Evolutionary conservation across 345 rosid species (phyloP), one percentile per base, ranked within the genome.

Genomic region (Barbarea vulgaris): DNA sequence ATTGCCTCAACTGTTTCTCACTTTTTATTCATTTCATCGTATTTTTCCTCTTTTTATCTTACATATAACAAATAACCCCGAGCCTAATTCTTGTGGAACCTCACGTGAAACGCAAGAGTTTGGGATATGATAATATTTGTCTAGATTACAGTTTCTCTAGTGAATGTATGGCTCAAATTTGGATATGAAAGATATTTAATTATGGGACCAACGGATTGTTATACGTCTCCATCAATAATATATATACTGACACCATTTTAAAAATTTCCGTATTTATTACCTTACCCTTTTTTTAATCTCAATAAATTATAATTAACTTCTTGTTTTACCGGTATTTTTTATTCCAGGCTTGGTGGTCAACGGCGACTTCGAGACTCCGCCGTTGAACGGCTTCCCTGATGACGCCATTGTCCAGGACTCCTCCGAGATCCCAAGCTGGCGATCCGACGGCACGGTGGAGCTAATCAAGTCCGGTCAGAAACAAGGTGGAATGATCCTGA

Each of bases 401-500:
- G 89, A 84, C 30, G 81, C 78, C 0, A 7, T 81, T 0, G 25
- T 82, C 1, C 87, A 85, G 0, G 94, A 87, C 7, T 73, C 84
- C 14, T 42, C 47, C 0, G 81, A 83, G 34, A 85, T 91, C 13
- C 98, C 98, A 0, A 84, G 87, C 65, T 93, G 98, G 98, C 77
- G 67, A 70, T 36, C 80, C 3, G 73, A 77, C 15, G 98, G 96
- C 76, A 89, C 72, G 27, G 95, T 93, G 28, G 96, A 91, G 90
- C 81, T 93, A 2, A 93, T 91, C 0, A 79, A 84, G 7, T 87
- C 98, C 0, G 97, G 96, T 67, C 84, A 89, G 60, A 91, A 87
- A 74, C 94, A 89, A 76, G 93, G 97, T 2, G 97, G 91, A 62
- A 93, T 93, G 97, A 88, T 93, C 77, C 84, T 93, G 72, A 87